Base-by-base conservation (phyloP, 139 green algal species). In the Nannochloris sp. region DNA sequence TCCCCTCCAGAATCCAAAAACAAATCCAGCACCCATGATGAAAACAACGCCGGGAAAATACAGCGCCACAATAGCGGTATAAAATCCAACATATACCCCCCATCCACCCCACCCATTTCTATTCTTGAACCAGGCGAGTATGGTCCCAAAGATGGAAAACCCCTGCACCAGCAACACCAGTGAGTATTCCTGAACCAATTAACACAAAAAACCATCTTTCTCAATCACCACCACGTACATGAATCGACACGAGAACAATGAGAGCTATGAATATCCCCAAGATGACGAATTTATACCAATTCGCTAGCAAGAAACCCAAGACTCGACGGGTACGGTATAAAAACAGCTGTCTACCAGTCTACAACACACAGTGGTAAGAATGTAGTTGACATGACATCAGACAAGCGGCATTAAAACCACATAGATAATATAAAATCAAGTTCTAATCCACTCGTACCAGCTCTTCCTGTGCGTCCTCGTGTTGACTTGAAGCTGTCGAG, bases 61-160 rank as follows among this genome's bases (percentile, higher is more conserved):
- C 25, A 85, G 56, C 0, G 79, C 62, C 6, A 85, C 76, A 29
- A 74, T 60, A 2, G 23, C 60, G 5, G 53, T 72, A 61, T 84
- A 85, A 31, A 84, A 63, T 49, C 62, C 67, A 23, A 80, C 46
- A 61, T 83, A 84, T 37, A 74, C 57, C 36, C 61, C 67, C 78
- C 78, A 84, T 12, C 78, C 75, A 1, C 55, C 62, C 78, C 78
- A 84, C 62, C 74, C 76, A 63, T 84, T 84, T 26, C 72, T 68
- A 20, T 57, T 59, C 61, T 84, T 43, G 62, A 84, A 84, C 68
- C 72, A 84, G 3, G 20, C 3, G 29, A 84, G 48, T 12, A 80
- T 68, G 26, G 67, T 53, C 4, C 65, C 65, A 64, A 84, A 83
- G 3, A 84, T 62, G 23, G 50, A 70, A 17, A 84, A 59, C 3